Conservation (phyloP, 2,329 filamentous ascomycete genomes). For the Verticillium nonalfalfae region DNA sequence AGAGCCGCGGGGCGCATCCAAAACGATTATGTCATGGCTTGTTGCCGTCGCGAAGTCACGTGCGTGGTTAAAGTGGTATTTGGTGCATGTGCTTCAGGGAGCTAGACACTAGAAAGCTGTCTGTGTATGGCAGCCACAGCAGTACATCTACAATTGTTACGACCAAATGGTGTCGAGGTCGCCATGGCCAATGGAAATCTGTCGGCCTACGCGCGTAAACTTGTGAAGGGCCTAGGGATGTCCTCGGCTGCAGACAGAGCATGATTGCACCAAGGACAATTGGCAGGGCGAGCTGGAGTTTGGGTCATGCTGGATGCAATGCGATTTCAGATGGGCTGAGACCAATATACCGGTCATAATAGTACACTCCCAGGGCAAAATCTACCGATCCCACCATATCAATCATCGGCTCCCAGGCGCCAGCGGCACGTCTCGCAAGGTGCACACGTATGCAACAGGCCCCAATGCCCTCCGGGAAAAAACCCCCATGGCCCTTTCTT, state of each 20-base stretch:
- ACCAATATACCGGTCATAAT: background rate
- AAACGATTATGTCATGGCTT: slow-evolving; percentile 12
- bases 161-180: no score
- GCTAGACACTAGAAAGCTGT: no score
- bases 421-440: background rate
- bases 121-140: no score
- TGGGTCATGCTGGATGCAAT: background rate
- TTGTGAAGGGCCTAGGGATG: no score
- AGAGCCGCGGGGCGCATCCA: background rate
- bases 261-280: background rate
- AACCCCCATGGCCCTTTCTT: background rate
- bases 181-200: no score
- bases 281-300: no score
- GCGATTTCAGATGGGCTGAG: background rate
- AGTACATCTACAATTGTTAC: no score
- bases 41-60: slow-evolving; percentile 8
- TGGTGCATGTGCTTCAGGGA: no score
- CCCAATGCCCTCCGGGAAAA: background rate
- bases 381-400: background rate
- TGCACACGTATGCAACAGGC: background rate
- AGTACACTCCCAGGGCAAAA: background rate
- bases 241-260: background rate
- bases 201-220: no score
- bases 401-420: background rate
- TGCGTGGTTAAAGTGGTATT: slow-evolving; percentile 1